phyloP scores from a whole-genome alignment of 441 rosid species.

The Croton laevigatus region DNA sequence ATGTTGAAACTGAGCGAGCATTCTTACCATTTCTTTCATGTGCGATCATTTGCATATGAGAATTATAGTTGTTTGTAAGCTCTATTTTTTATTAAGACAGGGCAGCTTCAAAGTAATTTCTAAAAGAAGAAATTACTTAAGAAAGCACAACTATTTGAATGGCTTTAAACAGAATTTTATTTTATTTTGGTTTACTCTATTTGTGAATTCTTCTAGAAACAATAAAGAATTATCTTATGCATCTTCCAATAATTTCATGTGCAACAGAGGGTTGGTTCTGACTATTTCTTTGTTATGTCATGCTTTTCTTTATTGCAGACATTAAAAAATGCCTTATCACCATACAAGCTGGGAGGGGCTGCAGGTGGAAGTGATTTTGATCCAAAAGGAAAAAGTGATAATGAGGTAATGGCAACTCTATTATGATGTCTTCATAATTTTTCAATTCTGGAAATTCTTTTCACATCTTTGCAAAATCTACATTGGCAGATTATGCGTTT shows the following conservation, averaged over 20 bases:
- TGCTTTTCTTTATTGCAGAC: constrained; percentile 47
- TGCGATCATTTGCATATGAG: background rate
- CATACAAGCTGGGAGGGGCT: constrained; percentile 98
- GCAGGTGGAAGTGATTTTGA: constrained; percentile 99
- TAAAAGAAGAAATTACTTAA: constrained; percentile 6
- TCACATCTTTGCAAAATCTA: constrained; percentile 28
- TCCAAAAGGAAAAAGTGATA: constrained; percentile 98
- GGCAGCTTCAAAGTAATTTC: constrained; percentile 4
- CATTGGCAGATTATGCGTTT: constrained; percentile 87
- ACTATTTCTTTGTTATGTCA: constrained; percentile 6
- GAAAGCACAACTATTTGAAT: constrained; percentile 6
- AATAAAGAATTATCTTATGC: constrained; percentile 5
- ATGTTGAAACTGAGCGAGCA: constrained; percentile 4
- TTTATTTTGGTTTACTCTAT: no score
- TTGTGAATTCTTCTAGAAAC: constrained; percentile 15
- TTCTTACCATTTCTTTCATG: constrained; percentile 13
- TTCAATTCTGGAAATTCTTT: constrained; percentile 28
- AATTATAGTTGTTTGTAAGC: constrained; percentile 4
- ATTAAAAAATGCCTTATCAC: constrained; percentile 92
- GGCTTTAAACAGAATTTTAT: constrained; percentile 8
- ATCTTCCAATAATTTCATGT: constrained; percentile 1
- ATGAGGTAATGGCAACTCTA: constrained; percentile 57
- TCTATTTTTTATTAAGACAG: constrained; percentile 7
- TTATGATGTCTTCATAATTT: constrained; percentile 5
- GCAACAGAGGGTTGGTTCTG: constrained; percentile 8